Percentiles rank a stretch among this genome's conserved stretches.
Evolutionary conservation across 805 yeast species (phyloP).

Genomic region (Cyberlindnera galapagoensis): DNA sequence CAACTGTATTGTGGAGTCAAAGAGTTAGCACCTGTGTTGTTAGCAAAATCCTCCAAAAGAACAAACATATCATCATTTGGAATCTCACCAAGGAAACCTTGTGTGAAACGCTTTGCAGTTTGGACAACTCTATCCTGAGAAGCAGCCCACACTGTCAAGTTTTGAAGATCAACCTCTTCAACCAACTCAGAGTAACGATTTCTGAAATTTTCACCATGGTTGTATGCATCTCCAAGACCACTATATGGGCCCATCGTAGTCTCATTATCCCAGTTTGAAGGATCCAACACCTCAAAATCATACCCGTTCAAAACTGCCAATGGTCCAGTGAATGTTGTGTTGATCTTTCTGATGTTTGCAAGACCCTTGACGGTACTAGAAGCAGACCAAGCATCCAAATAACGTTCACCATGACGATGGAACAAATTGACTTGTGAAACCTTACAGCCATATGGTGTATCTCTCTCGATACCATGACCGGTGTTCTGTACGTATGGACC

Average conservation of each 20-base stretch:
- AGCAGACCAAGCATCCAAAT: constrained; percentile 42
- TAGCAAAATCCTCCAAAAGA: constrained; percentile 33
- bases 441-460: constrained; percentile 42
- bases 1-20: constrained; percentile 44
- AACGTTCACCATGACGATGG: constrained; percentile 70
- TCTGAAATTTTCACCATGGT: constrained; percentile 40
- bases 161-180: constrained; percentile 30
- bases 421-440: constrained; percentile 46
- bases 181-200: constrained; percentile 36
- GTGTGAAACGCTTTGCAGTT: constrained; percentile 39
- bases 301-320: constrained; percentile 47
- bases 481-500: constrained; percentile 43
- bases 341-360: constrained; percentile 35
- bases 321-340: constrained; percentile 37
- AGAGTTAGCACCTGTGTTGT: constrained; percentile 42
- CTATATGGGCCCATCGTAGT: constrained; percentile 34
- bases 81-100: constrained; percentile 44
- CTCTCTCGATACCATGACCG: constrained; percentile 48
- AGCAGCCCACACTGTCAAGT: constrained; percentile 46
- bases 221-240: constrained; percentile 39
- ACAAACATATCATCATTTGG: constrained; percentile 28
- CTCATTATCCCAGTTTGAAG: constrained; percentile 35
- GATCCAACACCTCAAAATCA: constrained; percentile 39
- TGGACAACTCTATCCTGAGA: constrained; percentile 42
- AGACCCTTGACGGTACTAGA: constrained; percentile 15